Evolutionary conservation across 1,284 basidiomycete species (phyloP), one percentile per base, ranked within the genome.

Genomic region (Neolentinus lepideus): DNA sequence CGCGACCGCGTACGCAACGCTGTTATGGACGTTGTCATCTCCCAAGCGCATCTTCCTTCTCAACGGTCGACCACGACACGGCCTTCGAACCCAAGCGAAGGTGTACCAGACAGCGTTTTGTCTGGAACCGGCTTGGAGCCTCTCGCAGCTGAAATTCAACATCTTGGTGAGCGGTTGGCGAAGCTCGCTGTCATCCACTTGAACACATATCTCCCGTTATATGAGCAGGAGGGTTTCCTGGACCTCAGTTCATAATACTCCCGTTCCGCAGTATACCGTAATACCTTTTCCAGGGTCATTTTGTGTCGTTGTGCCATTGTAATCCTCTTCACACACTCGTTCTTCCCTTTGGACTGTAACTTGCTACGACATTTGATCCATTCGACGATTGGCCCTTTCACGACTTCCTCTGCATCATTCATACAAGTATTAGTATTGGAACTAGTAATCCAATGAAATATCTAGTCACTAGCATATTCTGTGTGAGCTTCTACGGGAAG

Each of bases 111-210:
- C 21, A 29, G 14, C 12, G 47, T 25, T 6, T 16, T 25, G 4
- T 31, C 54, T 56, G 50, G 54, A 62, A 76, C 77, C 52, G 88
- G 88, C 26, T 80, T 91, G 73, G 85, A 87, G 63, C 78, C 84
- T 33, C 75, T 92, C 53, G 69, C 76, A 56, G 79, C 82, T 43
- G 89, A 92, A 68, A 81, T 92, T 58, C 73, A 75, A 29, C 73
- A 79, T 22, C 76, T 92, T 46, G 79, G 79, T 26, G 83, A 89
- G 61, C 80, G 84, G 64, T 76, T 90, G 43, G 77, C 84, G 47
- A 81, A 83, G 59, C 75, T 92, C 52, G 83, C 84, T 4, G 71
- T 80, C 52, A 83, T 90, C 60, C 89, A 92, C 67, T 73, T 89
- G 54, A 80, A 83, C 61, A 84, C 88, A 50, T 91, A 89, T 66